Percentiles rank a stretch among this genome's conserved stretches.
phyloP scores from a whole-genome alignment of 2,329 filamentous ascomycete species.

The Alternaria sp. region DNA sequence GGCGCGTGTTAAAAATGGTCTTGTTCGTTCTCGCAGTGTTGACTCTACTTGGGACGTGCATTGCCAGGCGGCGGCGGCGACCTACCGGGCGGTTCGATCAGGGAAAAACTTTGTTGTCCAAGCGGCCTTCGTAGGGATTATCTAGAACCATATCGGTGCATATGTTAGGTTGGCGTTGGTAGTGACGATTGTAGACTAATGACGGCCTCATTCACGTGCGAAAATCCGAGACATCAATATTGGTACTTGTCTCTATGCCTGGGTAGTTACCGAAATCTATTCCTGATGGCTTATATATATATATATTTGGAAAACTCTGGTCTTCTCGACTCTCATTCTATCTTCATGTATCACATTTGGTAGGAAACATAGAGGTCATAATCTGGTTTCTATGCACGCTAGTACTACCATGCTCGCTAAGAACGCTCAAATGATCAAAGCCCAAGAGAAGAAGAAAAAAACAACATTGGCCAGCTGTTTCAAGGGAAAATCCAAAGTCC shows the following conservation, averaged over 20 bases:
- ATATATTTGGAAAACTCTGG: too few relatives aligned
- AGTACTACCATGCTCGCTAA: neutral
- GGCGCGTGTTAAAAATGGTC: slow-evolving; percentile 34
- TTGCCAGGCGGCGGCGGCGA: slow-evolving; percentile 19
- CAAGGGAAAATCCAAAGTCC: too few relatives aligned
- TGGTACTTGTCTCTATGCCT: too few relatives aligned
- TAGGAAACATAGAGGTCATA: neutral
- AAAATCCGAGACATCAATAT: neutral
- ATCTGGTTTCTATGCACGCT: neutral
- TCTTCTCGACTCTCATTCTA: too few relatives aligned
- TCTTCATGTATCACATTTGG: neutral
- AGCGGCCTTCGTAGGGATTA: slow-evolving; percentile 16
- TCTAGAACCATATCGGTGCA: slow-evolving; percentile 1
- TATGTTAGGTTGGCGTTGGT: slow-evolving; percentile 13
- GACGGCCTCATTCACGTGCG: neutral
- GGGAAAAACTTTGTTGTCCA: slow-evolving; percentile 16
- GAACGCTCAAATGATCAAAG: neutral
- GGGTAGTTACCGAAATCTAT: too few relatives aligned
- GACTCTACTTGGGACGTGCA: slow-evolving; percentile 26
- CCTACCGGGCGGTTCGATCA: neutral
- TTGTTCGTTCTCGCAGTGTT: slow-evolving; percentile 31
- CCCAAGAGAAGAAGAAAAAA: too few relatives aligned
- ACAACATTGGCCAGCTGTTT: rapidly evolving
- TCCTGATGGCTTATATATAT: too few relatives aligned
- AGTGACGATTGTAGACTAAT: slow-evolving; percentile 10